A percentile compares a stretch with the other conserved stretches of the same genome.
These are phyloP conservation scores for Pleomassaria siparia DNA, from an alignment of 2,329 filamentous ascomycete genomes.

Conservation along the genomic window DNA sequence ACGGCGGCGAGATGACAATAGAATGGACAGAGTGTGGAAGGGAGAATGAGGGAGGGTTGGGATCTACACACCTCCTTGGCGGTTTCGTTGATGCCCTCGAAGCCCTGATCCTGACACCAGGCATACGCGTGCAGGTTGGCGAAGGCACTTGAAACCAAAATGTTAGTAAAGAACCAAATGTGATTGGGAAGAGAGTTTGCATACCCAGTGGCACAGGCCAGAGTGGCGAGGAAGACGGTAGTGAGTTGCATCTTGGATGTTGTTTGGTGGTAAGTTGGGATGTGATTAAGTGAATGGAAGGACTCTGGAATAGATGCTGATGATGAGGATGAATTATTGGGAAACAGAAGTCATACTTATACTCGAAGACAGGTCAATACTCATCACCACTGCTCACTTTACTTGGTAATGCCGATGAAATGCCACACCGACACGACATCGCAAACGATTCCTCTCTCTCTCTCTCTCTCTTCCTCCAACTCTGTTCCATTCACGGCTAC, in stretches of 20 bases:
- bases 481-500: no score
- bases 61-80: background rate
- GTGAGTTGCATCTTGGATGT: background rate
- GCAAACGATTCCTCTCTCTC: no score
- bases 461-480: no score
- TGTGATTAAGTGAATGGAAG: background rate
- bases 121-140: background rate
- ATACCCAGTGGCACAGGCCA: background rate
- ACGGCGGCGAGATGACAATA: background rate
- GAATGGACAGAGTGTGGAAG: background rate
- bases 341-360: background rate
- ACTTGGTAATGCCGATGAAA: no score
- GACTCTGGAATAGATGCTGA: background rate
- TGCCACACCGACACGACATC: no score
- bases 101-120: background rate
- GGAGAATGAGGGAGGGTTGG: background rate
- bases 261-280: background rate
- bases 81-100: background rate
- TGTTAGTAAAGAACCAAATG: background rate
- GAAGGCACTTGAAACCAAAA: background rate
- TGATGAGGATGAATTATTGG: background rate
- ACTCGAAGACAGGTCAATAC: no score
- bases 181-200: background rate
- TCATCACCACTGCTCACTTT: no score
- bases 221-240: background rate